Percentiles rank a stretch among this genome's conserved stretches.
Evolutionary conservation across 345 rosid genomes (phyloP).

Genomic region (Pistacia integerrima): DNA sequence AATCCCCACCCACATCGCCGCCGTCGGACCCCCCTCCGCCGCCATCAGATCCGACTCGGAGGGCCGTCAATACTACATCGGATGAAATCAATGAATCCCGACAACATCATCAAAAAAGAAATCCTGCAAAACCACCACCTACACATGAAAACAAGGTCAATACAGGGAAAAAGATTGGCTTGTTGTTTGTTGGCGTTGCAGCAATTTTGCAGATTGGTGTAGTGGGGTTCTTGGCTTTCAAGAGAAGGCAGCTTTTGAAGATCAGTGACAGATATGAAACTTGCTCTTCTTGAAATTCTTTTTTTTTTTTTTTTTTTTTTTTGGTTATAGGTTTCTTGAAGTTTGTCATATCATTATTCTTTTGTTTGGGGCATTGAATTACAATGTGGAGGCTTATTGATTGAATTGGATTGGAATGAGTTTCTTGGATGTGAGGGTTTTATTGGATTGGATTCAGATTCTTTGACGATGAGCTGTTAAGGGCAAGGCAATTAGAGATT

Average conservation of each 20-base stretch:
- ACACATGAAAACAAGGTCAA: constrained; percentile 41
- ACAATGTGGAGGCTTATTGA: neutral
- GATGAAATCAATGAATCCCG: neutral
- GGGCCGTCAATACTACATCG: neutral
- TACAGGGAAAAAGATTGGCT: constrained; percentile 75
- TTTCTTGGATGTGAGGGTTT: too few species aligned
- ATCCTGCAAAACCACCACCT: constrained; percentile 24
- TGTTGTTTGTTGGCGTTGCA: constrained; percentile 68
- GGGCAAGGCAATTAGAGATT: neutral
- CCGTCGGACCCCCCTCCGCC: constrained; percentile 7
- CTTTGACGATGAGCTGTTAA: constrained; percentile 6
- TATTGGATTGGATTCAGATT: constrained; percentile 22
- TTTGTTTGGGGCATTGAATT: constrained; percentile 11
- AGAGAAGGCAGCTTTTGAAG: constrained; percentile 65
- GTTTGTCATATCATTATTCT: constrained; percentile 13
- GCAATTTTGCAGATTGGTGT: constrained; percentile 71
- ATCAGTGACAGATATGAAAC: constrained; percentile 45
- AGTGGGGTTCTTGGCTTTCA: constrained; percentile 68
- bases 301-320: constrained; percentile 8
- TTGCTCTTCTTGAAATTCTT: constrained; percentile 29
- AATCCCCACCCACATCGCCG: neutral
- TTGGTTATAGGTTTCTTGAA: constrained; percentile 11
- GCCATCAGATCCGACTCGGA: too few species aligned
- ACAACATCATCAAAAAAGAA: constrained; percentile 5
- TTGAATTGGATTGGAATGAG: neutral